A percentile compares a stretch with the other conserved stretches of the same genome.
Evolutionary conservation across 148 eudicot genomes (phyloP).

Genomic region (Cornus florida): DNA sequence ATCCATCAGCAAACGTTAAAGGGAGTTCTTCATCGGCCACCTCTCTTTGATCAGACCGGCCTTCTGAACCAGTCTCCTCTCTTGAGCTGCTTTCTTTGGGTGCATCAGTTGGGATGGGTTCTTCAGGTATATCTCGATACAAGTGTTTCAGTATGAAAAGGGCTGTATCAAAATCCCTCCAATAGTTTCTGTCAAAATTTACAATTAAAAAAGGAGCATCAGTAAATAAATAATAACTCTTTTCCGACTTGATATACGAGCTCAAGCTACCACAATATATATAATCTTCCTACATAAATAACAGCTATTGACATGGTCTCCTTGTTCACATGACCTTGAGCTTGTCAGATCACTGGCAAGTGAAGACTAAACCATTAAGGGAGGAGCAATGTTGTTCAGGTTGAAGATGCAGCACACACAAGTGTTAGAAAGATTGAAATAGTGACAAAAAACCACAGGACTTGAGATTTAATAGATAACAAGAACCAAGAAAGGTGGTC

Average conservation of each 20-base stretch:
- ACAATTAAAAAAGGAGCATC: background rate
- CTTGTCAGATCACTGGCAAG: background rate
- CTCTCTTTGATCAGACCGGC: conserved; percentile 38
- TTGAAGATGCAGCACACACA: background rate
- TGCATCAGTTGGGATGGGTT: conserved; percentile 20
- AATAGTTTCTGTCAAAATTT: conserved; percentile 66
- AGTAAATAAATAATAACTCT: no score
- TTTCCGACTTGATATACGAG: background rate
- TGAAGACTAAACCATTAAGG: no score
- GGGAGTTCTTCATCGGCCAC: conserved; percentile 50
- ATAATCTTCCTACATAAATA: background rate
- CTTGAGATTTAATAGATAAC: background rate
- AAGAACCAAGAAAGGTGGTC: background rate
- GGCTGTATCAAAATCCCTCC: conserved; percentile 92
- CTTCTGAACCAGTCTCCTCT: conserved; percentile 17
- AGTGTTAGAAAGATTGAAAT: background rate
- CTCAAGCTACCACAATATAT: background rate
- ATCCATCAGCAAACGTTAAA: conserved; percentile 63
- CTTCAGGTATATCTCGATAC: conserved; percentile 71
- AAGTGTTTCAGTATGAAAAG: conserved; percentile 84
- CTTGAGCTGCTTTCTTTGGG: conserved; percentile 13
- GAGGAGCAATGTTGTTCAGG: no score
- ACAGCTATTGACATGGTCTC: background rate
- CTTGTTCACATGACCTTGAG: background rate
- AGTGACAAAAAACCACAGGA: background rate